These are phyloP conservation scores for Dissophora ornata DNA, from an alignment of 192 early-diverging fungal genomes.

Conservation along the genomic window DNA sequence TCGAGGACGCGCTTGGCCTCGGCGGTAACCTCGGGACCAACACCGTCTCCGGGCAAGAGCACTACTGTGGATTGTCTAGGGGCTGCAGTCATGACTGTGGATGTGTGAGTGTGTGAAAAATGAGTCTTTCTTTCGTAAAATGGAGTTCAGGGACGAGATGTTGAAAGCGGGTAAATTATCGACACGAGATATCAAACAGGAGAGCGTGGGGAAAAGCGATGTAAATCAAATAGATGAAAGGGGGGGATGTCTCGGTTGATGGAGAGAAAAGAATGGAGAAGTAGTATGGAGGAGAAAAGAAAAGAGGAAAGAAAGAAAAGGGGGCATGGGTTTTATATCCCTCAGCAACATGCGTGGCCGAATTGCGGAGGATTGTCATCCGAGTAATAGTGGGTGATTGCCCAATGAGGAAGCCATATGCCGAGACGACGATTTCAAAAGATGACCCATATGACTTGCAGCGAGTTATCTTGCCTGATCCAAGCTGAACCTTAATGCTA, in stretches of 20 bases:
- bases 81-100: conserved; percentile 17
- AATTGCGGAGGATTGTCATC: too few relatives aligned
- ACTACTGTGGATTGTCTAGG: conserved; percentile 56
- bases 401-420: conserved; percentile 17
- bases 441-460: conserved; percentile 19
- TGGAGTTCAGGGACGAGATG: too few relatives aligned
- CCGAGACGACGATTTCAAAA: neutral
- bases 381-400: neutral
- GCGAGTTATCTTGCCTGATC: too few relatives aligned
- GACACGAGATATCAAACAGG: neutral
- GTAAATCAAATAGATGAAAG: neutral
- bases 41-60: conserved; percentile 92
- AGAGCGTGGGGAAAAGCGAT: neutral
- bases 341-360: neutral
- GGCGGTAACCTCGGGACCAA: conserved; percentile 94
- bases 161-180: too few relatives aligned
- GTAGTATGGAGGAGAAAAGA: conserved; percentile 4
- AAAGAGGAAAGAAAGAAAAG: conserved; percentile 12
- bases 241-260: neutral
- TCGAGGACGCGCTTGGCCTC: conserved; percentile 94
- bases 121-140: too few relatives aligned
- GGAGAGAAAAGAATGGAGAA: conserved; percentile 1
- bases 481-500: conserved; percentile 1
- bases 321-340: neutral
- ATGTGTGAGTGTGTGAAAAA: conserved; percentile 4